Evolutionary conservation across 1,284 basidiomycete genomes (phyloP).

Genomic region (Tetrapyrgos nigripes): DNA sequence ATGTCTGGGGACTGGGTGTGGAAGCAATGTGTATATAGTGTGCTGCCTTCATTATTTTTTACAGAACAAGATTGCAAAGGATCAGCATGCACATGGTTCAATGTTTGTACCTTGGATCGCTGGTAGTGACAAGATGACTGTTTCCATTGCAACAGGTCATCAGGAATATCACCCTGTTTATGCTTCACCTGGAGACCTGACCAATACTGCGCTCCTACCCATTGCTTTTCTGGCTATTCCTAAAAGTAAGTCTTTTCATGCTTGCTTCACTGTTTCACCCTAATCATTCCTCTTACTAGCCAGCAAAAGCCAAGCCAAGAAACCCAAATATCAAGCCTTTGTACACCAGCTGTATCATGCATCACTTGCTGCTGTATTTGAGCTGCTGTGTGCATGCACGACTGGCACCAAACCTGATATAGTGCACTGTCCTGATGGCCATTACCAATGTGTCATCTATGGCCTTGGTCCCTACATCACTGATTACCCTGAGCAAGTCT

Average conservation of each 20-base stretch:
- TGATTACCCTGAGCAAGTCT: slow-evolving; percentile 24
- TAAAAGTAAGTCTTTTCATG: slow-evolving; percentile 25
- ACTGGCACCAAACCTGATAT: slow-evolving; percentile 18
- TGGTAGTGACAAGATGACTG: slow-evolving; percentile 42
- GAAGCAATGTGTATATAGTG: slow-evolving; percentile 12
- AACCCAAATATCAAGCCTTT: slow-evolving; percentile 23
- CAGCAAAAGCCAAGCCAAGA: slow-evolving; percentile 21
- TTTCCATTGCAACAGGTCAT: slow-evolving; percentile 40
- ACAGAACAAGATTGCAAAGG: slow-evolving; percentile 28
- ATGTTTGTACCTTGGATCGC: slow-evolving; percentile 37
- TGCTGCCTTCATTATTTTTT: neutral
- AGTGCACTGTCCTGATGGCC: slow-evolving; percentile 16
- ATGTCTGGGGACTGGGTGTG: slow-evolving; percentile 35
- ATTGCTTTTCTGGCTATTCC: slow-evolving; percentile 32
- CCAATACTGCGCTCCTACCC: slow-evolving; percentile 24
- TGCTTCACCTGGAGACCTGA: slow-evolving; percentile 27
- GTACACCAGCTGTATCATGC: slow-evolving; percentile 17
- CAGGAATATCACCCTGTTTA: slow-evolving; percentile 39
- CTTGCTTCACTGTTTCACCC: neutral
- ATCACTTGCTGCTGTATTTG: slow-evolving; percentile 15
- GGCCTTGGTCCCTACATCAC: slow-evolving; percentile 21
- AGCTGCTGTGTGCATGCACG: slow-evolving; percentile 13
- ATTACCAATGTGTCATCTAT: slow-evolving; percentile 18
- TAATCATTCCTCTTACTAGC: slow-evolving; percentile 18
- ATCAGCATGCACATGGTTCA: slow-evolving; percentile 25